phyloP scores from a whole-genome alignment of 306 rosid genomes.

The Dalbergia cochinchinensis region DNA sequence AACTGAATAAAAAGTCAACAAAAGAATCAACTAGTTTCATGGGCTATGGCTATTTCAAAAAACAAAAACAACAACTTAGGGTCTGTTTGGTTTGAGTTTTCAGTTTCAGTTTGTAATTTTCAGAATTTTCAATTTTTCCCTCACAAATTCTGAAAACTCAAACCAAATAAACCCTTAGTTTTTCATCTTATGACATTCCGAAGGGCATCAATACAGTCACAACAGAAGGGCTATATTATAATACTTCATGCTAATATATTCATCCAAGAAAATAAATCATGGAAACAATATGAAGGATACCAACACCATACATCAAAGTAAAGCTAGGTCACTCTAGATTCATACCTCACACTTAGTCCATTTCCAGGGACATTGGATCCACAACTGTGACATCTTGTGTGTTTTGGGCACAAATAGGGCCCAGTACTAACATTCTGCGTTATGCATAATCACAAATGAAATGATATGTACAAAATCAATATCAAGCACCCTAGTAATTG shows the following conservation, averaged over 20 bases:
- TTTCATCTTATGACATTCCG: slow-evolving; percentile 25
- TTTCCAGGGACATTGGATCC: slow-evolving; percentile 96
- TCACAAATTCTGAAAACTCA: too few relatives aligned
- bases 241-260: neutral
- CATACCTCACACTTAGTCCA: slow-evolving; percentile 95
- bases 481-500: slow-evolving; percentile 35
- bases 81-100: too few relatives aligned
- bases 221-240: neutral
- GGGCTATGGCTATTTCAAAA: neutral
- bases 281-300: slow-evolving; percentile 4
- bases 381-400: slow-evolving; percentile 95
- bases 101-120: too few relatives aligned
- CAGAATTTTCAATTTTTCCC: too few relatives aligned
- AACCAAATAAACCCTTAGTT: too few relatives aligned
- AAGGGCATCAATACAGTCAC: neutral
- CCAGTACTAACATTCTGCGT: slow-evolving; percentile 93
- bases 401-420: slow-evolving; percentile 95
- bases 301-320: slow-evolving; percentile 32
- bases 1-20: neutral
- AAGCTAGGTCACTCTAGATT: slow-evolving; percentile 22
- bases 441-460: slow-evolving; percentile 49
- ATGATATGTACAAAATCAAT: slow-evolving; percentile 23
- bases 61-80: slow-evolving; percentile 2
- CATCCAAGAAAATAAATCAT: neutral
- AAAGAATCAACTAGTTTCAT: slow-evolving; percentile 2